A percentile compares a stretch with the other conserved stretches of the same genome.
Conservation (phyloP, 2,329 filamentous ascomycete genomes). For the Fusarium liriodendri region DNA sequence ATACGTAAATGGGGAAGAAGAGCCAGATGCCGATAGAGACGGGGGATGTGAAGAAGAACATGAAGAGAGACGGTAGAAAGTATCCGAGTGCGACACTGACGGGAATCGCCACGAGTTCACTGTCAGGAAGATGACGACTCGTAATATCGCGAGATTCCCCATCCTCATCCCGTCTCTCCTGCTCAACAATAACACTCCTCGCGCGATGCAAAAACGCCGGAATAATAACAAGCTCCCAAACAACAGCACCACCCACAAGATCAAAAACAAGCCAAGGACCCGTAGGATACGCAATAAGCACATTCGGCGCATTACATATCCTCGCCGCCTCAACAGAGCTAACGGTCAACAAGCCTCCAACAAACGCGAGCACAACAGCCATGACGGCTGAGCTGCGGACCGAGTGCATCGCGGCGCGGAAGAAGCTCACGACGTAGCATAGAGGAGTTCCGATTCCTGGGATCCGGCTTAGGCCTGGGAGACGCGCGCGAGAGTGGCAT, state of each 20-base stretch:
- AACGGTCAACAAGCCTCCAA: constrained; percentile 61
- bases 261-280: constrained; percentile 61
- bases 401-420: constrained; percentile 56
- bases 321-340: constrained; percentile 62
- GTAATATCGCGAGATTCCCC: constrained; percentile 30
- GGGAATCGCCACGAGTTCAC: constrained; percentile 69
- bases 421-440: constrained; percentile 64
- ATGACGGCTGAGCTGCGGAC: constrained; percentile 55
- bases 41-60: constrained; percentile 57
- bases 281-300: constrained; percentile 53
- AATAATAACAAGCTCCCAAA: constrained; percentile 64
- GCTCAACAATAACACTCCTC: constrained; percentile 47
- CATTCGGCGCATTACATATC: constrained; percentile 51
- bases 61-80: constrained; percentile 57
- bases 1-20: constrained; percentile 63
- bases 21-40: constrained; percentile 59
- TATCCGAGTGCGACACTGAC: constrained; percentile 60
- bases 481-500: constrained; percentile 60
- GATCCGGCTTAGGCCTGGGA: constrained; percentile 57
- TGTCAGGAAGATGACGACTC: constrained; percentile 53
- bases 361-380: constrained; percentile 55
- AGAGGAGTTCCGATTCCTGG: constrained; percentile 58
- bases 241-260: constrained; percentile 60
- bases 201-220: constrained; percentile 61
- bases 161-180: constrained; percentile 23